Evolutionary conservation across 768 basidiomycete genomes (phyloP).

Genomic region (Kwoniella newhampshirensis): DNA sequence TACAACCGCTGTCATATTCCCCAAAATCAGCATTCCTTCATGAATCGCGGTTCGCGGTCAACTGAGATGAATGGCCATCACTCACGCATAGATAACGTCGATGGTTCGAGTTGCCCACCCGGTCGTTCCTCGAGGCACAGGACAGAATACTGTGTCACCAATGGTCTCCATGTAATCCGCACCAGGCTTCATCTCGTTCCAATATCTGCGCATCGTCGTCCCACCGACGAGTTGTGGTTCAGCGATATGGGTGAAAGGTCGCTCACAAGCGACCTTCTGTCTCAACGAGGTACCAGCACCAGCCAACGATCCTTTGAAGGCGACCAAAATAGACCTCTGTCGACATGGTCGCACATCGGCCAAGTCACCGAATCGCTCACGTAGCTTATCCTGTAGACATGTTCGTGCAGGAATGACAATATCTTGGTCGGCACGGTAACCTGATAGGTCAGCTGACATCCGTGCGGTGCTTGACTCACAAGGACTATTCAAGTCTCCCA

Average conservation of each 20-base stretch:
- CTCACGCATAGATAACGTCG: constrained; percentile 52
- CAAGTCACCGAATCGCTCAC: constrained; percentile 31
- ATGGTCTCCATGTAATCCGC: constrained; percentile 33
- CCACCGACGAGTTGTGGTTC: constrained; percentile 6
- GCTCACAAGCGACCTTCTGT: constrained; percentile 20
- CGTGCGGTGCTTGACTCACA: constrained; percentile 3
- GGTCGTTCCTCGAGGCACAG: constrained; percentile 36
- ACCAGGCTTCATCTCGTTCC: constrained; percentile 14
- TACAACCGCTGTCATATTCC: constrained; percentile 42
- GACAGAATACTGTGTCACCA: constrained; percentile 38
- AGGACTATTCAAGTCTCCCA: constrained; percentile 13
- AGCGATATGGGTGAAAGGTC: constrained; percentile 11
- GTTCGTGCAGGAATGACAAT: constrained; percentile 44
- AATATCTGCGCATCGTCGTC: neutral
- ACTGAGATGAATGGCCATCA: too few relatives aligned
- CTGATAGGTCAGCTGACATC: neutral
- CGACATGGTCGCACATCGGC: constrained; percentile 28
- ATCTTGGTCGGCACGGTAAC: constrained; percentile 31
- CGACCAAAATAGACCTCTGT: constrained; percentile 28
- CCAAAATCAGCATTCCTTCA: neutral
- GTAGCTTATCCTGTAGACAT: constrained; percentile 33
- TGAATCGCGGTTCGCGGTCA: too few relatives aligned
- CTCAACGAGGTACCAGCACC: constrained; percentile 38
- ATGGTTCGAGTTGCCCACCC: constrained; percentile 51
- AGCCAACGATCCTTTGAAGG: constrained; percentile 38